These are phyloP conservation scores for Nephromyces sp. DNA, from an alignment of 169 alveolate species.

Conservation along the genomic window DNA sequence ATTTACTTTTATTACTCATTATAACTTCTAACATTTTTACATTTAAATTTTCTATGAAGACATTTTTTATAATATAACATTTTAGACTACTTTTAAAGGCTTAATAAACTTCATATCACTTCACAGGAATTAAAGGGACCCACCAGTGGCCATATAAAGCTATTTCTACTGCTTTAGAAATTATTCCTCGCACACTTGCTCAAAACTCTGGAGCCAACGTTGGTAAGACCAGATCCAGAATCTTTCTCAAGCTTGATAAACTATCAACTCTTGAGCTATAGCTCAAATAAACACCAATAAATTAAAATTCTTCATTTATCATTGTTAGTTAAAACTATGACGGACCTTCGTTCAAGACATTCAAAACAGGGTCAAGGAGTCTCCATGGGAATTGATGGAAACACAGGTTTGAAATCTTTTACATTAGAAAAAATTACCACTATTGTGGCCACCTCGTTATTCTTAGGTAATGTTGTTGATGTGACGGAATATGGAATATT, in stretches of 20 bases:
- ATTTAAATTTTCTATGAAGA: background rate
- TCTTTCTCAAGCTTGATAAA: no score
- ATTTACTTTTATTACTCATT: background rate
- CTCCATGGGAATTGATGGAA: constrained; percentile 84
- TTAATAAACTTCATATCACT: no score
- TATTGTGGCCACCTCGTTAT: background rate
- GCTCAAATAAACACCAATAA: no score
- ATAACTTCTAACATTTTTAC: background rate
- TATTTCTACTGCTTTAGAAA: constrained; percentile 92
- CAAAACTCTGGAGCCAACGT: constrained; percentile 97
- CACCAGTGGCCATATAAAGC: constrained; percentile 91
- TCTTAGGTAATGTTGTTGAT: constrained; percentile 42
- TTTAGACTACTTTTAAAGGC: no score
- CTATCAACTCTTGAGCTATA: no score
- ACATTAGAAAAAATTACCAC: constrained; percentile 50
- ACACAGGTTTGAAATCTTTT: constrained; percentile 86
- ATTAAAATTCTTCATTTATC: no score
- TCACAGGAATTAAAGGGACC: constrained; percentile 68
- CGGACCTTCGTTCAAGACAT: constrained; percentile 81
- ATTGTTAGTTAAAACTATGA: constrained; percentile 63
- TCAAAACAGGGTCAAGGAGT: constrained; percentile 16
- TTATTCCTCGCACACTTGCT: constrained; percentile 96
- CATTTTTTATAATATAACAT: no score
- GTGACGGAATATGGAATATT: constrained; percentile 66
- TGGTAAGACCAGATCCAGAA: no score